Percentiles rank a stretch among this genome's conserved stretches.
Evolutionary conservation across 371 early-diverging fungal species (phyloP).

Genomic region (Capniomyces stellatus): DNA sequence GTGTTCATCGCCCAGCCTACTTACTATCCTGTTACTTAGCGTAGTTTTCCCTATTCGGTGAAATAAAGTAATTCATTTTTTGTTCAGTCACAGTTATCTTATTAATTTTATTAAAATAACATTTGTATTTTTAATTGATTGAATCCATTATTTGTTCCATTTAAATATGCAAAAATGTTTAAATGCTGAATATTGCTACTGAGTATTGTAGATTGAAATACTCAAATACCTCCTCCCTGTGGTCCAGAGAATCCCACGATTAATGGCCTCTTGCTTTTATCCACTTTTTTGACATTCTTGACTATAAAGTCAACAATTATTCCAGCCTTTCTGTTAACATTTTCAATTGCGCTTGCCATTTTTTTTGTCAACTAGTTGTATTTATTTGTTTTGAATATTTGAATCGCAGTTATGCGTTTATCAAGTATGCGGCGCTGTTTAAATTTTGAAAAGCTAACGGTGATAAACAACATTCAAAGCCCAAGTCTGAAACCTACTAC

Average conservation of each 20-base stretch:
- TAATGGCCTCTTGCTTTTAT: constrained; percentile 25
- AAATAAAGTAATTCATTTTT: not conserved
- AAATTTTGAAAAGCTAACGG: too few species aligned
- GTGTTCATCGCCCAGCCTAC: constrained; percentile 5
- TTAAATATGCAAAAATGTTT: not conserved
- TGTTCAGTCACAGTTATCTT: not conserved
- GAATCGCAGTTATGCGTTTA: too few species aligned
- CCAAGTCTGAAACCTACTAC: too few species aligned
- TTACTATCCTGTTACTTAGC: constrained; percentile 8
- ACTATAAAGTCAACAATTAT: not conserved
- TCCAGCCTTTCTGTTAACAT: not conserved
- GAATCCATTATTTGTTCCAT: not conserved
- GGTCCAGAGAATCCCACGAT: constrained; percentile 56
- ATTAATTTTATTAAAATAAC: not conserved
- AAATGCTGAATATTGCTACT: too few species aligned
- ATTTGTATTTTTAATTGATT: not conserved
- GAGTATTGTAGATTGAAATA: too few species aligned
- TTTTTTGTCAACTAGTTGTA: too few species aligned
- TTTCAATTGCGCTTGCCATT: not conserved
- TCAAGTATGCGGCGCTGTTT: too few species aligned
- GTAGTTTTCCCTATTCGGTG: constrained; percentile 13
- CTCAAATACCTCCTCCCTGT: constrained; percentile 57
- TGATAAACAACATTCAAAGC: too few species aligned
- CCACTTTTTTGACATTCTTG: not conserved
- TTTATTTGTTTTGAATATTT: too few species aligned